These are phyloP conservation scores for Exophiala alcalophila DNA, from an alignment of 2,329 filamentous ascomycete genomes.

Conservation along the genomic window DNA sequence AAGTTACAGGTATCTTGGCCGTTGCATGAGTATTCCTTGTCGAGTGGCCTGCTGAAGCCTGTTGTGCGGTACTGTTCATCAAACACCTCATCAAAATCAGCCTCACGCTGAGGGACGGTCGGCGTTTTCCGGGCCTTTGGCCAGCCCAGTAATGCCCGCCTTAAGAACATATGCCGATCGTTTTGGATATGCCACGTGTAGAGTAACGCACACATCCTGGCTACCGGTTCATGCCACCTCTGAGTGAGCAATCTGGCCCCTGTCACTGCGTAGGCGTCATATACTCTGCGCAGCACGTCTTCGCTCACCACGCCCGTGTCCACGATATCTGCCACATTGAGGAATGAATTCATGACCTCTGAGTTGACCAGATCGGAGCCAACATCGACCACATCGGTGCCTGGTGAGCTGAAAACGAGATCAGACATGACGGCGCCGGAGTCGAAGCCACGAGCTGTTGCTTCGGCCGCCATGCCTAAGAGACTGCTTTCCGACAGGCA, in stretches of 20 bases:
- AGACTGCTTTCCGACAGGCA: neutral
- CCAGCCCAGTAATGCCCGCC: conserved; percentile 28
- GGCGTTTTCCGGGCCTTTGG: conserved; percentile 22
- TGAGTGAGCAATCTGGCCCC: conserved; percentile 30
- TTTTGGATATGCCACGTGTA: conserved; percentile 33
- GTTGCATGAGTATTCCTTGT: conserved; percentile 27
- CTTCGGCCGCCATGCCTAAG: conserved; percentile 14
- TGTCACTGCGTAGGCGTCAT: conserved; percentile 31
- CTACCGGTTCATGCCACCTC: conserved; percentile 30
- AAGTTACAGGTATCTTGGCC: conserved; percentile 27
- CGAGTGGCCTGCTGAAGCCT: conserved; percentile 28
- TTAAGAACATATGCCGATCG: conserved; percentile 28
- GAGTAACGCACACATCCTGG: conserved; percentile 28
- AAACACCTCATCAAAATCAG: conserved; percentile 31
- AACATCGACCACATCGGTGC: conserved; percentile 30
- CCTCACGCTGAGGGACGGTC: conserved; percentile 25
- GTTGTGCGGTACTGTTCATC: conserved; percentile 30
- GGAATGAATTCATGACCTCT: conserved; percentile 31
- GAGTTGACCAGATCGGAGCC: conserved; percentile 30
- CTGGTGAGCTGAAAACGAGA: conserved; percentile 31
- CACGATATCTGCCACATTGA: conserved; percentile 31
- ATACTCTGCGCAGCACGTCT: conserved; percentile 29
- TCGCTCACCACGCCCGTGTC: conserved; percentile 30
- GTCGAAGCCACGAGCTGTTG: conserved; percentile 30
- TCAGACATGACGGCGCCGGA: conserved; percentile 29